Conservation (phyloP, 306 rosid species). For the Cucumis cinereus region DNA sequence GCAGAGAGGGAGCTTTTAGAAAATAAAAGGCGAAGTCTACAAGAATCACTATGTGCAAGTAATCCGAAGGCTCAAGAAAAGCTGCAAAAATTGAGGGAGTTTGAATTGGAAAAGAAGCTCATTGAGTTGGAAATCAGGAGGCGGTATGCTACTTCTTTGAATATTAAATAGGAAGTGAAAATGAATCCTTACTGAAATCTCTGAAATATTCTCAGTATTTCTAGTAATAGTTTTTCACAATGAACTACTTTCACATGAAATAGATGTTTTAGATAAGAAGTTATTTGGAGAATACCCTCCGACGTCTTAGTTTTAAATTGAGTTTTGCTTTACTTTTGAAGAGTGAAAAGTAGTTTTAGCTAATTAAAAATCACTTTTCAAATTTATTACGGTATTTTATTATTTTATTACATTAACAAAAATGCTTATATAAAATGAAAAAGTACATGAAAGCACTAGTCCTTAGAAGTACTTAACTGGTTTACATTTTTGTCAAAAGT, state of each 20-base stretch:
- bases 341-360: neutral
- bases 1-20: slow-evolving; percentile 43
- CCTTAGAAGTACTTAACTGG: neutral
- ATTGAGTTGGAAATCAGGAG: slow-evolving; percentile 14
- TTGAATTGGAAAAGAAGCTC: slow-evolving; percentile 41
- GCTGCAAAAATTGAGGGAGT: slow-evolving; percentile 41
- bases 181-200: neutral
- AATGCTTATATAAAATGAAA: neutral
- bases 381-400: neutral
- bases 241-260: neutral
- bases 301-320: neutral
- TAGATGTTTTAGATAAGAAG: neutral
- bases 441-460: neutral
- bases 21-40: slow-evolving; percentile 51
- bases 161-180: neutral
- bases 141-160: slow-evolving; percentile 18
- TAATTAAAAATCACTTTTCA: neutral
- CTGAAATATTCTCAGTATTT: neutral
- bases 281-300: neutral
- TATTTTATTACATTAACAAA: neutral
- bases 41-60: slow-evolving; percentile 41
- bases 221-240: neutral
- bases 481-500: neutral
- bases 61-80: slow-evolving; percentile 40
- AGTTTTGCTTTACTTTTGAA: neutral